Base-by-base conservation (phyloP, 176 grass and related monocot species). In the Canna indica region DNA sequence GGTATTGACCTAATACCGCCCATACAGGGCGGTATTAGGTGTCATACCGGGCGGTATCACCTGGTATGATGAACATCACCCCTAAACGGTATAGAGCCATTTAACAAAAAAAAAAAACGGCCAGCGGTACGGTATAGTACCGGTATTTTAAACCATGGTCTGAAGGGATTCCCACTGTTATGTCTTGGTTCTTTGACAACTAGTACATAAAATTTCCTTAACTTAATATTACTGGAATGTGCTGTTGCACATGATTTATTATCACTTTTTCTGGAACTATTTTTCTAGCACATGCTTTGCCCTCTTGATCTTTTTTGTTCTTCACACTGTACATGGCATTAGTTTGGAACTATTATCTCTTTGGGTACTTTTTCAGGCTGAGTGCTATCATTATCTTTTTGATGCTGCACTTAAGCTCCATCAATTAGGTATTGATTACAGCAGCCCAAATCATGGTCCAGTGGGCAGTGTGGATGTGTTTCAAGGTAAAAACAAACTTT, bases 341-440 rank as follows among this genome's bases (percentile, higher is more conserved):
- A 48, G 6, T 50, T 32, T 70, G 25, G 15, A 47, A 32, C 69
- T 81, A 70, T 74, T 41, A 76, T 39, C 1, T 77, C 69, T 15
- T 34, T 74, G 1, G 32, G 7, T 26, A 66, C 34, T 46, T 83
- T 92, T 78, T 68, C 81, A 97, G 94, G 86, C 94, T 77, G 94
- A 92, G 77, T 90, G 86, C 73, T 97, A 92, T 81, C 88, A 97
- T 79, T 97, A 90, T 87, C 89, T 97, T 76, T 85, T 92, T 68
- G 88, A 92, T 87, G 89, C 88, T 74, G 84, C 89, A 26, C 83
- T 97, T 76, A 92, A 84, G 71, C 84, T 97, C 35, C 80, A 97
- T 79, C 94, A 92, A 28, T 69, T 97, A 65, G 86, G 88, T 57
- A 87, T 97, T 75, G 94, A 97, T 48, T 92, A 86, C 82, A 81